Base-by-base conservation (phyloP, 768 basidiomycete genomes). In the Cubamyces sp. region DNA sequence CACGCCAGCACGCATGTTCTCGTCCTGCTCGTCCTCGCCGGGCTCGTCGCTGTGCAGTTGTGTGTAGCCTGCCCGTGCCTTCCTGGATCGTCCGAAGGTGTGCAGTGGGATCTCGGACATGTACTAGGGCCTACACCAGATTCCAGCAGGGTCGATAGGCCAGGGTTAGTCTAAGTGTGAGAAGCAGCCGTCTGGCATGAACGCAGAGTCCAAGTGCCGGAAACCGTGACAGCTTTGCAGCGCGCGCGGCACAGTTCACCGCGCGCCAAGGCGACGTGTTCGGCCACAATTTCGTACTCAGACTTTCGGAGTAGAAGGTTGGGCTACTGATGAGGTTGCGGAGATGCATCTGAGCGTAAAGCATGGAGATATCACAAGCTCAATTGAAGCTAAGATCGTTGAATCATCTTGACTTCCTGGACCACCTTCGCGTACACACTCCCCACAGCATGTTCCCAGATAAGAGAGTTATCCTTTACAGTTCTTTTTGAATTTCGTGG, bases 81-180 rank as follows among this genome's bases (percentile, higher is more conserved):
- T 81, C 66, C 79, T 79, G 53, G 67, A 71, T 75, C 80, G 78
- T 81, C 82, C 76, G 70, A 89, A 77, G 68, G 79, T 78, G 68
- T 78, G 83, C 57, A 90, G 76, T n/a, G 87, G 88, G 74, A 90
- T 90, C 77, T 88, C 88, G 74, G 87, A 83, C 86, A 87, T 87
- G 74, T 66, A 73, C 66, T 62, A 26, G 37, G 34, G 61, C 21
- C 25, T 41, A 25, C 40, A 49, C 60, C 51, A 50, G 51, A 50
- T 43, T 46, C 53, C 51, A 60, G 57, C 47, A 55, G 30, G 49
- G 51, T 43, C 41, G 23, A 57, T 47, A 30, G 54, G 37, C 51
- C 51, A 54, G 50, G 37, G 18, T 57, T 45, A 51, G 30, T 46
- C 43, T 30, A 43, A 54, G 26, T 46, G 50, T 30, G 50, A 54